Evolutionary conservation across 129 eudicot species (phyloP).

Genomic region (Centrapalus pauciflorus): DNA sequence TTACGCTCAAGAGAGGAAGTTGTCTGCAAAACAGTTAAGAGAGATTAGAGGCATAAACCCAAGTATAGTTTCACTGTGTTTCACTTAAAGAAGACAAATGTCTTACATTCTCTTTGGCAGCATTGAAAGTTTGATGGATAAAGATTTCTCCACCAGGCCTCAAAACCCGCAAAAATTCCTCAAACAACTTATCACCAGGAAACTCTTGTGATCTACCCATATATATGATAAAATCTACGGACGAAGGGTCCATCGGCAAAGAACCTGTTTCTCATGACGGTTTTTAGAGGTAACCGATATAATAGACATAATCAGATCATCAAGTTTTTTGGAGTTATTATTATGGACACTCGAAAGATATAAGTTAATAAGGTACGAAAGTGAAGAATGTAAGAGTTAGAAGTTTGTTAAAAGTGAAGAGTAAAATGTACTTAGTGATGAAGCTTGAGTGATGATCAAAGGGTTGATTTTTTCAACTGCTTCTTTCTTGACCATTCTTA

Average conservation of each 20-base stretch:
- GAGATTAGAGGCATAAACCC: not conserved
- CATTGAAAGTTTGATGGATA: conserved; percentile 20
- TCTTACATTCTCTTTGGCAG: conserved; percentile 28
- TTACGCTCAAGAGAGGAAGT: conserved; percentile 47
- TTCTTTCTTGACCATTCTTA: conserved; percentile 40
- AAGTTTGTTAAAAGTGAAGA: not conserved
- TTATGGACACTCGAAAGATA: too few relatives aligned
- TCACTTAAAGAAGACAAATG: not conserved
- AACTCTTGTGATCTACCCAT: conserved; percentile 47
- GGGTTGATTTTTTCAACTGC: conserved; percentile 40
- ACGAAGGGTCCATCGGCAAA: conserved; percentile 47
- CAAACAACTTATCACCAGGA: conserved; percentile 41
- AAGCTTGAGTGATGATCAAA: conserved; percentile 55
- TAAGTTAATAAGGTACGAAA: too few relatives aligned
- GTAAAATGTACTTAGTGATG: conserved; percentile 38
- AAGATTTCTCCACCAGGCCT: conserved; percentile 70
- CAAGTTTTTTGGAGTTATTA: too few relatives aligned
- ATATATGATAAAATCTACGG: conserved; percentile 44
- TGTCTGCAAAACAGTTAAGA: conserved; percentile 32
- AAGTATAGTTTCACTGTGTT: not conserved
- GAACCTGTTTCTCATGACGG: conserved; percentile 31
- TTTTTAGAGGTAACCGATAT: not conserved
- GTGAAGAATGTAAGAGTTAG: too few relatives aligned
- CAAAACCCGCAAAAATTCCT: conserved; percentile 45
- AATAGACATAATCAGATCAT: not conserved